Evolutionary conservation across 1,284 basidiomycete species (phyloP).

Genomic region (Moesziomyces sp.): DNA sequence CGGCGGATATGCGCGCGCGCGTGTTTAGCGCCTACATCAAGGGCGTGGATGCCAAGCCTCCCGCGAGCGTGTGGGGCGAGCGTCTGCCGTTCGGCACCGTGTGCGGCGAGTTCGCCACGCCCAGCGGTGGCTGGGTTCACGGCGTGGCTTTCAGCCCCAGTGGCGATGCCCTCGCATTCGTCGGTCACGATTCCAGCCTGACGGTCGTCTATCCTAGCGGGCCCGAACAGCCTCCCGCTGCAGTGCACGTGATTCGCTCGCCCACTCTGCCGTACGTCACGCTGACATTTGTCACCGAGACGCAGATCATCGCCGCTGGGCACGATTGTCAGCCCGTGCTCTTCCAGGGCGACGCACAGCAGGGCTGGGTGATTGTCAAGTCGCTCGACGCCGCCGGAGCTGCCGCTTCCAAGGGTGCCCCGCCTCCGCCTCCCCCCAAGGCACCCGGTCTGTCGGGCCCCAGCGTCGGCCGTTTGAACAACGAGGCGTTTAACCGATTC

Average conservation of each 20-base stretch:
- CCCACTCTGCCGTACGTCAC: constrained; percentile 65
- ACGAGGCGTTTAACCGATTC: constrained; percentile 95
- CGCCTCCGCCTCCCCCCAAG: constrained; percentile 63
- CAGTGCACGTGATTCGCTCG: constrained; percentile 60
- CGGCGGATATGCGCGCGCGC: constrained; percentile 92
- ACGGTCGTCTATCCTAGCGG: constrained; percentile 63
- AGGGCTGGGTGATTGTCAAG: constrained; percentile 59
- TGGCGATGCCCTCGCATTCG: constrained; percentile 90
- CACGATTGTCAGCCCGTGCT: constrained; percentile 95
- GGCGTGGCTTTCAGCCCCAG: constrained; percentile 93
- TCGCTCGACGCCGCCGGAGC: constrained; percentile 62
- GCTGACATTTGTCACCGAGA: constrained; percentile 80
- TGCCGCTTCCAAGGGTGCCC: constrained; percentile 58
- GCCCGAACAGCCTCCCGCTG: constrained; percentile 60
- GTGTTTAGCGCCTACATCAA: constrained; percentile 99
- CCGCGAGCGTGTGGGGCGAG: constrained; percentile 93
- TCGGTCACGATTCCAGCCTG: constrained; percentile 73
- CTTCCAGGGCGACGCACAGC: constrained; percentile 57
- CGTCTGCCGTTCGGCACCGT: constrained; percentile 97
- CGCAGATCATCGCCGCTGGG: constrained; percentile 80
- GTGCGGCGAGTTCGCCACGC: constrained; percentile 90
- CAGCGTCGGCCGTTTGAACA: constrained; percentile 84
- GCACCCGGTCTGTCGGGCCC: constrained; percentile 44
- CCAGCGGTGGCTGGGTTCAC: constrained; percentile 96
- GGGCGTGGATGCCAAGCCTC: constrained; percentile 92